A percentile compares a stretch with the other conserved stretches of the same genome.
These are phyloP conservation scores for Xylariales sp. DNA, from an alignment of 2,329 filamentous ascomycete genomes.

Conservation along the genomic window DNA sequence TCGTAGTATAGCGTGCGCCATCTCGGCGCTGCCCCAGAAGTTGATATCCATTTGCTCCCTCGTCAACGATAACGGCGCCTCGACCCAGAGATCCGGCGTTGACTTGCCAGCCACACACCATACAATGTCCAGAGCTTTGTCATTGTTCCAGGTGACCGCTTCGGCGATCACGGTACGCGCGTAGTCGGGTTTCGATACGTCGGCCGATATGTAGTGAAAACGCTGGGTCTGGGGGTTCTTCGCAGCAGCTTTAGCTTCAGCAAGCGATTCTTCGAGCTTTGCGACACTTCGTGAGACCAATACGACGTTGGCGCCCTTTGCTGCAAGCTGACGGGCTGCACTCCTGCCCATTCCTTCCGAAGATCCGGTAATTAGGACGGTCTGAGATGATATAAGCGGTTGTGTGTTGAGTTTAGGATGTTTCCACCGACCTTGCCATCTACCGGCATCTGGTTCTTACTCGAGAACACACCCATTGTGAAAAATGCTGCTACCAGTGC, in stretches of 20 bases:
- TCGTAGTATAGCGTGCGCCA: slow-evolving; percentile 73
- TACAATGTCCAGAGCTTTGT: slow-evolving; percentile 71
- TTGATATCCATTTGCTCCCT: slow-evolving; percentile 86
- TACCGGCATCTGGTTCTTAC: slow-evolving; percentile 75
- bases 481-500: slow-evolving; percentile 31
- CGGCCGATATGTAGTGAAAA: slow-evolving; percentile 80
- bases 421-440: slow-evolving; percentile 65
- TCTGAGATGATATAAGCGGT: background rate
- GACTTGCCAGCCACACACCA: slow-evolving; percentile 84
- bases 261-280: slow-evolving; percentile 69
- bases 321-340: slow-evolving; percentile 67
- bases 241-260: slow-evolving; percentile 54
- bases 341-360: slow-evolving; percentile 89
- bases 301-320: slow-evolving; percentile 81
- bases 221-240: slow-evolving; percentile 62
- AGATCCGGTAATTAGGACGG: slow-evolving; percentile 66
- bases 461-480: slow-evolving; percentile 67
- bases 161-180: slow-evolving; percentile 66
- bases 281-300: slow-evolving; percentile 73
- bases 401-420: slow-evolving; percentile 2
- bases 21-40: slow-evolving; percentile 82
- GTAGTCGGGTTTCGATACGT: slow-evolving; percentile 68
- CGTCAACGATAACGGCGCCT: slow-evolving; percentile 62
- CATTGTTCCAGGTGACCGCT: slow-evolving; percentile 74
- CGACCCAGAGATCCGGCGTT: slow-evolving; percentile 70